A percentile compares a stretch with the other conserved stretches of the same genome.
Evolutionary conservation across 176 grass and related monocot genomes (phyloP).

Genomic region (Oryza meridionalis): DNA sequence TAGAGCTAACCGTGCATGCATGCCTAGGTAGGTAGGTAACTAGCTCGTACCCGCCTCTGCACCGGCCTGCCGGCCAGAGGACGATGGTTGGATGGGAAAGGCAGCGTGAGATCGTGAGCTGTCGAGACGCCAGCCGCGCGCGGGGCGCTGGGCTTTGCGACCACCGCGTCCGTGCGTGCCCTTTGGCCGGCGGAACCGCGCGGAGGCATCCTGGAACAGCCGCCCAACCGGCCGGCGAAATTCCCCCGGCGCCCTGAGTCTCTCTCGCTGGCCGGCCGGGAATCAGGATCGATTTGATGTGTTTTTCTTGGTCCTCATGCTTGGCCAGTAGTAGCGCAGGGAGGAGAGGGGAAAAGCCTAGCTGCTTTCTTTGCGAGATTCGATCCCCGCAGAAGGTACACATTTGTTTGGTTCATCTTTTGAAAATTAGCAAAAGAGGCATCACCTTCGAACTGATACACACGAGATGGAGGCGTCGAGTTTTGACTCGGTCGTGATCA

Average conservation of each 20-base stretch:
- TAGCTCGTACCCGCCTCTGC: not conserved
- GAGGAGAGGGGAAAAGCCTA: not conserved
- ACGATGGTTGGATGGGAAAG: conserved; percentile 1
- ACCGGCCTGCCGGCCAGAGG: not conserved
- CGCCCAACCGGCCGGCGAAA: not conserved
- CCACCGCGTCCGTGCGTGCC: not conserved
- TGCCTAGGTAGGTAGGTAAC: not conserved
- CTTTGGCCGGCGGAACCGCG: not conserved
- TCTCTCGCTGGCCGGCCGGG: not conserved
- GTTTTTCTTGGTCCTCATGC: not conserved
- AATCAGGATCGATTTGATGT: conserved; percentile 26
- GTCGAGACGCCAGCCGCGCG: conserved; percentile 24
- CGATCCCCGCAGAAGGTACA: not conserved
- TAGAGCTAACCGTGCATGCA: not conserved
- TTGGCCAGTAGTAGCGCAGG: not conserved
- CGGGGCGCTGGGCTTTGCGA: not conserved
- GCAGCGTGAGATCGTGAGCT: not conserved
- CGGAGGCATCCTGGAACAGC: conserved; percentile 44
- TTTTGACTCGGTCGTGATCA: not conserved
- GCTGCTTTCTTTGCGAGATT: conserved; percentile 20
- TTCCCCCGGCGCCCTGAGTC: not conserved
- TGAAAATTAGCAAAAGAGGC: conserved; percentile 23
- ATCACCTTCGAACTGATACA: not conserved
- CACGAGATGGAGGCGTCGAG: not conserved
- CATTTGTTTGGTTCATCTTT: conserved; percentile 17